Base-by-base conservation (phyloP, 495 filamentous ascomycete genomes). In the Neurospora tetraspora region DNA sequence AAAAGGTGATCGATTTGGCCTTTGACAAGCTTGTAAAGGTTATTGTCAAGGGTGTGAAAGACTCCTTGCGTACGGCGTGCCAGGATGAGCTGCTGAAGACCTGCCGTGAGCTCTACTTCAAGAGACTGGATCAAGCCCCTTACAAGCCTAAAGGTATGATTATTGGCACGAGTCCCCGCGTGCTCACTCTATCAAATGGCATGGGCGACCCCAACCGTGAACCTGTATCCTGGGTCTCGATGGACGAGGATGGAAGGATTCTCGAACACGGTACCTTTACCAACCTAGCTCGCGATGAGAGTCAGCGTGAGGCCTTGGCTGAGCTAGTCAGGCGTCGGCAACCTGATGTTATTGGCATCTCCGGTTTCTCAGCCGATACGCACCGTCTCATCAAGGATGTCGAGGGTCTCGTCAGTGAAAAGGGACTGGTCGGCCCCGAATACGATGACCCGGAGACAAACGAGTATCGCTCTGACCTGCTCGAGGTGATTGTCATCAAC, bases 81-180 rank as follows among this genome's bases (percentile, higher is more conserved):
- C 96, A 99, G 79, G 94, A 97, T 73, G 88, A 92, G 73, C 87
- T 99, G 68, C 89, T 93, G 39, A 91, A 89, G 71, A 86, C 89
- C 34, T 96, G 93, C 77, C 91, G 94, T 14, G 91, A 95, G 71
- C 89, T 92, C 69, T 99, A 93, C 80, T 90, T 89, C 27, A 91
- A 91, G 82, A 90, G 91, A 76, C 89, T 99, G 39, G 96, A 99
- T 79, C 96, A 99, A 81, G 94, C 96, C 14, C 95, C 96, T 3
- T 94, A 94, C 82, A 97, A 97, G 77, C 94, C 96, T 18, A 93
- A 93, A 80, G 95, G 94, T n/a, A 92, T 97, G 90, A 85, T 91
- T 12, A 83, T 96, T 45, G 96, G 96, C 18, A 97, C 95, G 18
- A 88, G 90, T 7, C 94, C 96, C 34, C 91, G 95, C 36, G 93